Base-by-base conservation (phyloP, 257 asterid species). In the Solanum acaule region DNA sequence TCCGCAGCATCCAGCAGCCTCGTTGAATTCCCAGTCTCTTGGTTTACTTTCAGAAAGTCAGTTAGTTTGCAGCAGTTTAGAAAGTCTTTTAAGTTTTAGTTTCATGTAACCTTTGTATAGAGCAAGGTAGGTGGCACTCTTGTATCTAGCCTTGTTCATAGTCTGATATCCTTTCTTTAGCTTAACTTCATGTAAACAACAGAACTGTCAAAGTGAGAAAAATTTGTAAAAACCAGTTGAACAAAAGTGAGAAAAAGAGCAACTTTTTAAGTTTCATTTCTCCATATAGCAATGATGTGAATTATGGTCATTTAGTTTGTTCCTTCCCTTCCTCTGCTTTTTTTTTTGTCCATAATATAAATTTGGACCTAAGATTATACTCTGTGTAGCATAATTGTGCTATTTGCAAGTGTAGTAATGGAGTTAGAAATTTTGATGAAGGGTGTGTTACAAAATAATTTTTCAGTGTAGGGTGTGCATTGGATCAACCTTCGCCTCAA, bases 1-100 rank as follows among this genome's bases (percentile, higher is more conserved):
- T 98, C 8, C 96, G 98, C 71, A 92, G 88, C 93, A 96, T 96
- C 93, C 98, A 96, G 92, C 99, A 94, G 93, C 98, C 98, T 9
- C 98, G 95, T 86, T 95, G 94, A 94, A 90, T 37, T 3, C 33
- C 31, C 8, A 37, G 52, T 70, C 87, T 37, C 67, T 35, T 35
- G 52, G 87, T 65, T 10, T 65, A 15, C 79, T 56, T 56, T 56
- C 11, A 56, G 65, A 0, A 52, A 38, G 22, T n/a, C 79, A 89
- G 90, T 59, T 86, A 68, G 88, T 86, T 61, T 75, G 91, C 90
- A 89, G 91, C 59, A 68, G 87, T 37, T 46, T 27, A 81, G 86
- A 29, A 81, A 46, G 86, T 46, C 70, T 73, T 61, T 70, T 2
- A 14, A 77, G 70, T 1, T 76, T 75, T 85, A 85, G 87, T 90